A percentile compares a stretch with the other conserved stretches of the same genome.
phyloP scores from a whole-genome alignment of 202 grass and related monocot genomes.

The Setaria viridis region DNA sequence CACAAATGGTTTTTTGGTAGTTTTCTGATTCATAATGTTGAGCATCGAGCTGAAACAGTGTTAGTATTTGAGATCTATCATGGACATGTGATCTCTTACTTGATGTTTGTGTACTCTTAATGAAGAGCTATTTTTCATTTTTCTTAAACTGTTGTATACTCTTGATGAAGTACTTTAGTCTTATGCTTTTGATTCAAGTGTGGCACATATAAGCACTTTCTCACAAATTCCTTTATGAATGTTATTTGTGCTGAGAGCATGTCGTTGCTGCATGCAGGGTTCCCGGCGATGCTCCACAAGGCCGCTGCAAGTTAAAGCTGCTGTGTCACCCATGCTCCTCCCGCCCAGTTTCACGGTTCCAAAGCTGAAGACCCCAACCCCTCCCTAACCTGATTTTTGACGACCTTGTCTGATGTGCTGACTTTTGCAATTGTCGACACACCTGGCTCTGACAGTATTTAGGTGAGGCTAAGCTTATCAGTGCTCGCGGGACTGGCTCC shows the following conservation, averaged over 20 bases:
- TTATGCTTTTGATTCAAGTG: background rate
- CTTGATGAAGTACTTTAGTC: background rate
- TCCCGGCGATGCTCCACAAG: conserved; percentile 34
- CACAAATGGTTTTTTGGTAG: background rate
- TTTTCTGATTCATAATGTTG: background rate
- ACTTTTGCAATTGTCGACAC: conserved; percentile 31
- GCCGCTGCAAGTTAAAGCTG: conserved; percentile 25
- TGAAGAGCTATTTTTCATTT: background rate
- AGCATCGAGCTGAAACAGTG: background rate
- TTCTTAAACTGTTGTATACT: background rate
- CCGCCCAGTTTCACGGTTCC: conserved; percentile 71
- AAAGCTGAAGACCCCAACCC: conserved; percentile 58
- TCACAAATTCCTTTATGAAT: background rate
- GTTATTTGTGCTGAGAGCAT: conserved; percentile 5
- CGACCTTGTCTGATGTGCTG: background rate
- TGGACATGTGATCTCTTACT: background rate
- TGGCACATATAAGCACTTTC: too few species aligned
- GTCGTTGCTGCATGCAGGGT: background rate
- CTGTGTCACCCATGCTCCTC: conserved; percentile 54
- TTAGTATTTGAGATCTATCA: background rate
- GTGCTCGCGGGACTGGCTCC: background rate
- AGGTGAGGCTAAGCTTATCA: conserved; percentile 29
- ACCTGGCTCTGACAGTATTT: background rate
- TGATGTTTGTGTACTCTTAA: background rate
- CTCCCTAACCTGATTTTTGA: background rate